Evolutionary conservation across 768 basidiomycete genomes (phyloP).

Genomic region (Rhodotorula kratochvilovae): DNA sequence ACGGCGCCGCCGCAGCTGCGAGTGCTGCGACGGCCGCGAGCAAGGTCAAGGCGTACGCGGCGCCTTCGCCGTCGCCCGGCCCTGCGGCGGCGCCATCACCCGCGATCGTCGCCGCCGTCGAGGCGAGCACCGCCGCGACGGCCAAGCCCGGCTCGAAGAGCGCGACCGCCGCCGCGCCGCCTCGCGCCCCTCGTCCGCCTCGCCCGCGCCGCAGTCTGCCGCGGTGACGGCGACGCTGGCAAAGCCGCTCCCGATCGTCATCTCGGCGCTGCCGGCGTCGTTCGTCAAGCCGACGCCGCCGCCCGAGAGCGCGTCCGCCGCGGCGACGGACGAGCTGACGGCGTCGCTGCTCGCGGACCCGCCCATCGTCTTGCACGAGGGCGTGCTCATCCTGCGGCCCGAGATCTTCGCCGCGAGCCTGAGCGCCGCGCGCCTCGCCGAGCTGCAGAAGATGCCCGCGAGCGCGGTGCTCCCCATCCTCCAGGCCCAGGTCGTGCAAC

Average conservation of each 20-base stretch:
- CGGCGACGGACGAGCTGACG: constrained; percentile 32
- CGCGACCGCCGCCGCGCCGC: background rate
- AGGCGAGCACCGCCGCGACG: constrained; percentile 1
- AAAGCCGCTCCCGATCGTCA: constrained; percentile 64
- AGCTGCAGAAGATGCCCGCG: constrained; percentile 74
- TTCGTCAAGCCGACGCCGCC: constrained; percentile 57
- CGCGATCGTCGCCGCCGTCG: constrained; percentile 10
- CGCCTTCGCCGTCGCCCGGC: background rate
- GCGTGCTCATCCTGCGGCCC: constrained; percentile 77
- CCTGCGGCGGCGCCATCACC: background rate
- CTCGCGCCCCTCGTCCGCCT: background rate
- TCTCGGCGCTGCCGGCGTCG: constrained; percentile 58
- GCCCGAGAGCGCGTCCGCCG: constrained; percentile 51
- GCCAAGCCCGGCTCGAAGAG: background rate
- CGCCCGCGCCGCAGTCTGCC: constrained; percentile 16
- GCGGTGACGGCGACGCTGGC: constrained; percentile 9
- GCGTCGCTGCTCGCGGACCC: constrained; percentile 44
- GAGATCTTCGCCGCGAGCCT: constrained; percentile 71
- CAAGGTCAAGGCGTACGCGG: background rate
- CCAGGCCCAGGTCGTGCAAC: constrained; percentile 77
- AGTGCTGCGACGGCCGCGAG: background rate
- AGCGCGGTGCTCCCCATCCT: constrained; percentile 74
- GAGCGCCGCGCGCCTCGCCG: constrained; percentile 64
- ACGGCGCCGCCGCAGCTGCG: background rate
- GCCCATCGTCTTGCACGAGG: constrained; percentile 77